Base-by-base conservation (phyloP, 1,284 basidiomycete species). In the Cutaneotrichosporon sp. region DNA sequence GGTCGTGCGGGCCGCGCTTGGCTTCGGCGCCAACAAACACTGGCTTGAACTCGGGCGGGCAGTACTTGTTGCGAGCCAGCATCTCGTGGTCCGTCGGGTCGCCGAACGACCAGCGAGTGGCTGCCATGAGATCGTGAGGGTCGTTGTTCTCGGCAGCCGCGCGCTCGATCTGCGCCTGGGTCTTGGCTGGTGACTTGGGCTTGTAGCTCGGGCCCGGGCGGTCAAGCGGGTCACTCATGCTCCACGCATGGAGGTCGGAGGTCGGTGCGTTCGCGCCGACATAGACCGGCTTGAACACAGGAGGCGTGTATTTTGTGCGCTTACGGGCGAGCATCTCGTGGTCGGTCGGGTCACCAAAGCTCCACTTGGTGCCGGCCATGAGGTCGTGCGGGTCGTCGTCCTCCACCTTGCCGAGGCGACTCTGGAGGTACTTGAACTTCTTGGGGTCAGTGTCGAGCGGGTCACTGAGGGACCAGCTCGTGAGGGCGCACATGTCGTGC, bases 181-280 rank as follows among this genome's bases (percentile, higher is more conserved):
- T 36, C 14, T 30, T 56, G 21, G 55, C 38, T 5, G 38, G n/a
- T 3, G 55, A 3, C 36, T 40, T 38, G 22, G 38, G 36, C 55
- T 56, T 36, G 22, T 36, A n/a, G 22, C 38, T 13, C 0, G 42
- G 42, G 9, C 55, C 55, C 2, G 55, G 38, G 16, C 40, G 26
- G 50, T 60, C 58, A 14, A 60, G 50, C 4, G 58, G 58, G 18
- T 60, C 58, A 14, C 21, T 22, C 50, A 60, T 52, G 34, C 47
- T 51, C 47, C 49, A 60, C 26, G 42, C 42, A 18, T 46, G 42
- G 42, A 46, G 42, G 42, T 46, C 42, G 18, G 18, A n/a, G 18
- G 42, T n/a, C 42, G 42, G 42, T 2, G 42, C 34, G 21, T 40
- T 34, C 5, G 22, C 22, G 34, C 52, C 36, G 22, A 56, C 36